Evolutionary conservation across 2,329 filamentous ascomycete species (phyloP).

Genomic region (Lasiodiplodia hormozganensis): DNA sequence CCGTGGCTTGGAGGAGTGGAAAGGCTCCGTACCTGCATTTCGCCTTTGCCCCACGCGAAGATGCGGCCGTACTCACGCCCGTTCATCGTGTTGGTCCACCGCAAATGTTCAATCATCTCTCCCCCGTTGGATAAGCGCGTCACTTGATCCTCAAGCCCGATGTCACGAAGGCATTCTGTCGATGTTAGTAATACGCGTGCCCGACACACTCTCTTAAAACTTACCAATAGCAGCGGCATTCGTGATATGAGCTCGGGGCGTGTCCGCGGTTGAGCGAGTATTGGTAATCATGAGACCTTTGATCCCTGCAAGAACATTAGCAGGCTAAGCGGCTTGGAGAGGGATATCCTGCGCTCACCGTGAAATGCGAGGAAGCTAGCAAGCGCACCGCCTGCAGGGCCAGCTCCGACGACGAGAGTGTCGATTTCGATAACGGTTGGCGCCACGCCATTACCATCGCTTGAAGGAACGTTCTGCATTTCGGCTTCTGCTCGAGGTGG

Average conservation of each 20-base stretch:
- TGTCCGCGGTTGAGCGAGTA: conserved; percentile 59
- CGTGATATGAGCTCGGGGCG: conserved; percentile 66
- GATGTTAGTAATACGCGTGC: background rate
- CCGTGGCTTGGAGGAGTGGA: too few species aligned
- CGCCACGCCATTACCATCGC: too few species aligned
- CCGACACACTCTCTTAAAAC: background rate
- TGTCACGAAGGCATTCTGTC: conserved; percentile 46
- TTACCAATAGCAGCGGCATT: conserved; percentile 62
- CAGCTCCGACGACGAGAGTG: conserved; percentile 59
- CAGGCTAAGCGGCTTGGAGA: background rate
- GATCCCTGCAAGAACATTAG: conserved; percentile 43
- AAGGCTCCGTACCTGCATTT: conserved; percentile 27
- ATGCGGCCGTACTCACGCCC: conserved; percentile 54
- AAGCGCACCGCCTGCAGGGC: conserved; percentile 62
- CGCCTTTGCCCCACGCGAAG: conserved; percentile 52
- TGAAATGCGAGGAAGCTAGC: conserved; percentile 61
- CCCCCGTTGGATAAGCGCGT: conserved; percentile 41
- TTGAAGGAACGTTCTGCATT: too few species aligned
- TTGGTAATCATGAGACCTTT: conserved; percentile 62
- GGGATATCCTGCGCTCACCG: conserved; percentile 41
- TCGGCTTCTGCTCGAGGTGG: too few species aligned
- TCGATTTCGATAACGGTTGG: conserved; percentile 47
- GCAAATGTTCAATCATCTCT: conserved; percentile 48
- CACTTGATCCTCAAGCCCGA: conserved; percentile 50
- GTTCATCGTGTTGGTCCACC: conserved; percentile 53